Evolutionary conservation across 2,329 filamentous ascomycete genomes (phyloP), one percentile per base, ranked within the genome.

Genomic region (Fusarium sp.): DNA sequence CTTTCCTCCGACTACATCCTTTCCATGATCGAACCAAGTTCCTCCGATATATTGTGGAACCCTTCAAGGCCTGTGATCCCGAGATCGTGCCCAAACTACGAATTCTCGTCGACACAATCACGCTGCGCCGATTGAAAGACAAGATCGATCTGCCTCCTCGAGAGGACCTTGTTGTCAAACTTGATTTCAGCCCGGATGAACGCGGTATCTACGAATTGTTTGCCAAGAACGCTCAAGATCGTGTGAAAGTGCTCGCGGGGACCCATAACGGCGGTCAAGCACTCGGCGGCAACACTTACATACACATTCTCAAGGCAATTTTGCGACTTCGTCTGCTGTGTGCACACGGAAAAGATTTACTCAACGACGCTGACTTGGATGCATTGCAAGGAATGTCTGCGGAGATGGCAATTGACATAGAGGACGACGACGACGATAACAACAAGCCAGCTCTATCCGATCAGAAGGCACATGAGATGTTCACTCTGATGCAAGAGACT

Each of bases 21-120:
- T 98, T 98, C 75, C 90, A 97, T 65, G 91, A 95, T 51, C 88
- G 89, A 57, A 83, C 84, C 56, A 90, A 89, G 53, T 99, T 98
- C 78, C 87, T 89, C 7, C 88, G 92, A 60, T 90, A 92, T 77
- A 96, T 99, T 60, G 87, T 96, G 34, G 86, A 88, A 38, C 94
- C 94, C 0, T 97, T 98, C 84, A 97, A 97, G 80, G 87, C 88
- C 24, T 95, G 92, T 44, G 93, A 98, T 74, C 89, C 93, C 0
- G 90, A 92, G 44, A 94, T 97, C 51, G 86, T 98, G 3, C 89
- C 92, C 6, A 96, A 94, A 77, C 85, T 99, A 32, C 92, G 95
- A 30, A 86, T 98, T 13, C 87, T 99, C 1, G 94, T 99, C 11
- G 93, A 97, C 77, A 96, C 93, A n/a, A 92, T 99, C 71, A 98